Evolutionary conservation across 371 early-diverging fungal species (phyloP).

Genomic region (Lichtheimia ramosa): DNA sequence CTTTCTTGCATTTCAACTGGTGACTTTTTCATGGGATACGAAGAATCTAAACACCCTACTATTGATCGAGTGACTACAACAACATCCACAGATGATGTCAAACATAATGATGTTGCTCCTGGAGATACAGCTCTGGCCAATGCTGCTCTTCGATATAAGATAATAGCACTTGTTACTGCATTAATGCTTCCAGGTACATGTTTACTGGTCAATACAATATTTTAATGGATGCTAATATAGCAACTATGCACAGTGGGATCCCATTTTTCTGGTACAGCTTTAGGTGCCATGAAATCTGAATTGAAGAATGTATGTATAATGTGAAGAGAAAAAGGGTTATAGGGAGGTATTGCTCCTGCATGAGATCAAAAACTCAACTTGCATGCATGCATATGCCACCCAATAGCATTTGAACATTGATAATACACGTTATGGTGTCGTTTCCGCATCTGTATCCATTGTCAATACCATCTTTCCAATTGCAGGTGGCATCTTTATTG

Average conservation of each 20-base stretch:
- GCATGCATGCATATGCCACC: not conserved
- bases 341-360: too few relatives aligned
- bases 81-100: too few relatives aligned
- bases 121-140: slow-evolving; percentile 20
- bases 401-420: slow-evolving; percentile 33
- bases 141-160: slow-evolving; percentile 22
- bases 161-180: slow-evolving; percentile 24
- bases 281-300: slow-evolving; percentile 28
- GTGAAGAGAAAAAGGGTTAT: not conserved
- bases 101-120: too few relatives aligned
- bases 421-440: slow-evolving; percentile 56
- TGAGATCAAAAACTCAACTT: too few relatives aligned
- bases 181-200: slow-evolving; percentile 7
- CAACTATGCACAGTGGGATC: too few relatives aligned
- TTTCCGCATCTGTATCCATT: slow-evolving; percentile 48
- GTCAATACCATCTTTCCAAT: slow-evolving; percentile 60
- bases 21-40: too few relatives aligned
- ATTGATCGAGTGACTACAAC: too few relatives aligned
- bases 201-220: too few relatives aligned
- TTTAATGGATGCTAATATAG: not conserved
- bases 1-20: too few relatives aligned
- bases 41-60: too few relatives aligned
- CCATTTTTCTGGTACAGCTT: slow-evolving; percentile 30
- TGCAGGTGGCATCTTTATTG: slow-evolving; percentile 49
- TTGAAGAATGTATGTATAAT: slow-evolving; percentile 18